Percentiles rank a stretch among this genome's conserved stretches.
phyloP scores from a whole-genome alignment of 495 filamentous ascomycete species.

The Ascodesmis nigricans region DNA sequence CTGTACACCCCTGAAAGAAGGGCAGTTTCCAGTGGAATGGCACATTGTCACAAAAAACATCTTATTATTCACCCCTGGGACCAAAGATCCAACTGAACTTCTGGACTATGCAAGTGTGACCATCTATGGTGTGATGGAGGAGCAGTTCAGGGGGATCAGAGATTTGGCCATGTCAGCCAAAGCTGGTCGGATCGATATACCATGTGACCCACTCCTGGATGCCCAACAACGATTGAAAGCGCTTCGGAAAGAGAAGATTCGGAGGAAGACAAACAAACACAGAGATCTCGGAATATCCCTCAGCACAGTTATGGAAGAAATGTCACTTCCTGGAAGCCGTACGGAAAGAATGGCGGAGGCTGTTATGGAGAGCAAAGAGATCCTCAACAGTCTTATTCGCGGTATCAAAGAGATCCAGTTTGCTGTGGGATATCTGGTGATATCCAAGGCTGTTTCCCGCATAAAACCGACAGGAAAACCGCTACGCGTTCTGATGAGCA shows the following conservation, averaged over 20 bases:
- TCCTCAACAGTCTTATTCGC: constrained; percentile 68
- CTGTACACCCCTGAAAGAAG: constrained; percentile 38
- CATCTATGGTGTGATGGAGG: constrained; percentile 79
- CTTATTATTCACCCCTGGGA: constrained; percentile 64
- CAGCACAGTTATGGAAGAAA: constrained; percentile 54
- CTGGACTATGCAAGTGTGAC: constrained; percentile 75
- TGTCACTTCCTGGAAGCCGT: constrained; percentile 46
- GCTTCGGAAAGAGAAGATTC: constrained; percentile 9
- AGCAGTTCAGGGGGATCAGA: constrained; percentile 62
- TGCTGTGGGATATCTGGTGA: constrained; percentile 73
- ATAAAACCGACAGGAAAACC: constrained; percentile 42
- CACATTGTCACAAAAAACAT: constrained; percentile 67
- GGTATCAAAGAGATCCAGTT: constrained; percentile 94
- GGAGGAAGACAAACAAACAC: constrained; percentile 5
- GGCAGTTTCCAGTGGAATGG: constrained; percentile 81
- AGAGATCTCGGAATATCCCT: constrained; percentile 37
- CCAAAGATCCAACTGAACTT: constrained; percentile 57
- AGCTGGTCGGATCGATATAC: constrained; percentile 69
- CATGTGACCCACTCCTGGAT: constrained; percentile 62
- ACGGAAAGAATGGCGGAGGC: constrained; percentile 61
- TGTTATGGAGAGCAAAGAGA: constrained; percentile 81
- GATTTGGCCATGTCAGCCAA: constrained; percentile 82
- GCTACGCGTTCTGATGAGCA: constrained; percentile 63
- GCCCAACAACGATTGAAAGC: constrained; percentile 28
- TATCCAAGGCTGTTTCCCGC: constrained; percentile 52